Base-by-base conservation (phyloP, 208 protist genomes). In the Leishmania aethiopica region DNA sequence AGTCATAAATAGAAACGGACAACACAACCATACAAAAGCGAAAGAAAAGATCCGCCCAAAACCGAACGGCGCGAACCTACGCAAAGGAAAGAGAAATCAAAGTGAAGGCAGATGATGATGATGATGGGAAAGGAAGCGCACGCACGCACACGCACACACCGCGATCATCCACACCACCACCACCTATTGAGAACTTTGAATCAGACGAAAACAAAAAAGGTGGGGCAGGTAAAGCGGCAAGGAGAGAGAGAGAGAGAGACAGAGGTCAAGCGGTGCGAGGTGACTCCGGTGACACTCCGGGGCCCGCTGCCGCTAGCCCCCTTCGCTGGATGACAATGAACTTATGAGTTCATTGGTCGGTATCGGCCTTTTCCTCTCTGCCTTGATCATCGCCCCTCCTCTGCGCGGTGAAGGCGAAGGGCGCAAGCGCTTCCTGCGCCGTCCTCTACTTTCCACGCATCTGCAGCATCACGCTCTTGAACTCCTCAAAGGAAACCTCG, bases 401-500 rank as follows among this genome's bases (percentile, higher is more conserved):
- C 45, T 22, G 47, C 51, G 19, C 45, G 53, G 51, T 53, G 40
- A 77, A 17, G 72, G 25, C 40, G 32, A 32, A 1, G 72, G 75
- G 53, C 64, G 35, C 7, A 17, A 82, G 57, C 53, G 19, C 28
- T 53, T 70, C 55, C 64, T 75, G 35, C 5, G 32, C 10, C 10
- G 42, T 73, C 69, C 35, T 77, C 84, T 94, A 97, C 88, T 97
- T 97, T 45, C 94, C 93, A 45, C 89, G 87, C 94, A 96, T 97
- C 88, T 96, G 93, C 62, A 95, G 91, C 94, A 97, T 97, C 75
- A 99, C 98, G 45, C 86, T 95, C 84, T 99, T 96, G 84, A 99
- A 99, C 70, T 99, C 98, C 53, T 99, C 93, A 81, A 99, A 96
- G 64, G 89, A 98, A 35, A 99, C 95, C 75, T 98, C 96, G 53